Evolutionary conservation across 768 basidiomycete genomes (phyloP).

Genomic region (Lactarius indigo): DNA sequence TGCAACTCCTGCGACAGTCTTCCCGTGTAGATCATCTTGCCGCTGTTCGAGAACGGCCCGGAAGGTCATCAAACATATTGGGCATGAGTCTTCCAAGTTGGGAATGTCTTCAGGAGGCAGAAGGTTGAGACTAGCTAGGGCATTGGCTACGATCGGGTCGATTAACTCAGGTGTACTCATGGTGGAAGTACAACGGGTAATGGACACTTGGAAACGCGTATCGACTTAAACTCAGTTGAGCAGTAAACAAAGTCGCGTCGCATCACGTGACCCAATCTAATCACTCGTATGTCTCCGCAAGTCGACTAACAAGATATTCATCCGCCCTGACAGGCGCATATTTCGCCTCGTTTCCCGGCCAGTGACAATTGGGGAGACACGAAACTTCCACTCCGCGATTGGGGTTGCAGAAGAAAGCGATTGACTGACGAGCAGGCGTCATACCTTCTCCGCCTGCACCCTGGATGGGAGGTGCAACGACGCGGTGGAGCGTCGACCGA

Average conservation of each 20-base stretch:
- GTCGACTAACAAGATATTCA: constrained; percentile 70
- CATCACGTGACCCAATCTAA: constrained; percentile 22
- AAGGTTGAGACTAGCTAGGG: constrained; percentile 13
- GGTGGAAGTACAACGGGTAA: not conserved
- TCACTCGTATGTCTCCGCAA: constrained; percentile 53
- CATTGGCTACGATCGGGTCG: constrained; percentile 11
- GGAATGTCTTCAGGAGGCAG: constrained; percentile 17
- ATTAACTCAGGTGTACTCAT: constrained; percentile 5
- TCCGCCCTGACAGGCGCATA: constrained; percentile 72
- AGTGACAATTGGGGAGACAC: constrained; percentile 62
- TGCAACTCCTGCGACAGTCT: constrained; percentile 43
- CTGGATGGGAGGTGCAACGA: constrained; percentile 66
- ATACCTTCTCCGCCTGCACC: constrained; percentile 48
- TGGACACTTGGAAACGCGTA: not conserved
- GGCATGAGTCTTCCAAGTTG: constrained; percentile 51
- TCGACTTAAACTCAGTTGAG: not conserved
- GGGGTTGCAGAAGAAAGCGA: constrained; percentile 87
- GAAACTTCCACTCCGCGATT: constrained; percentile 64
- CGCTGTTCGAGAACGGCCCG: constrained; percentile 37
- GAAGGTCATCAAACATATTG: constrained; percentile 62
- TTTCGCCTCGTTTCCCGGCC: constrained; percentile 52
- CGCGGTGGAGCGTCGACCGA: constrained; percentile 77
- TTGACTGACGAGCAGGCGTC: constrained; percentile 68
- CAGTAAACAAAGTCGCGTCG: constrained; percentile 26
- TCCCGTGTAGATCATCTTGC: constrained; percentile 24